Evolutionary conservation across 2,329 filamentous ascomycete species (phyloP).

Genomic region (Penicillium polonicum): DNA sequence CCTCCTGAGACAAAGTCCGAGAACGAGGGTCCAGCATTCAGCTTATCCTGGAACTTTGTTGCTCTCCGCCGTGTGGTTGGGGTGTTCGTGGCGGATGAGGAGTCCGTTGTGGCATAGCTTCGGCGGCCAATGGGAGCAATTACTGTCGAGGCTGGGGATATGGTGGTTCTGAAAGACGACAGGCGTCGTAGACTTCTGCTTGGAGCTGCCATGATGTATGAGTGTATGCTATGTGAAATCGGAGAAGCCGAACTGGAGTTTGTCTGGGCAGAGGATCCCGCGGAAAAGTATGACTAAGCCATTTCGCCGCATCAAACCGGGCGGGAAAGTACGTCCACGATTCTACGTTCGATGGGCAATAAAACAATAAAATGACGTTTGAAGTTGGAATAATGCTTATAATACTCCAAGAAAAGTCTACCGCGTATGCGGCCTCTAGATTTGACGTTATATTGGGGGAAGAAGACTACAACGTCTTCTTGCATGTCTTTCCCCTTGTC

Average conservation of each 20-base stretch:
- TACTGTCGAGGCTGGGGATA: conserved; percentile 17
- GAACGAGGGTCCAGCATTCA: conserved; percentile 65
- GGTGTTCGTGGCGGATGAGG: conserved; percentile 35
- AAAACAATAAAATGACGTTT: not conserved
- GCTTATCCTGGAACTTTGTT: conserved; percentile 61
- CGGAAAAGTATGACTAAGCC: conserved; percentile 10
- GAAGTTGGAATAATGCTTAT: not conserved
- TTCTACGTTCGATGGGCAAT: not conserved
- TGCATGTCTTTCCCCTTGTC: not conserved
- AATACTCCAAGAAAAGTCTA: not conserved
- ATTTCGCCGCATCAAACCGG: not conserved
- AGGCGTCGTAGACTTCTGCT: conserved; percentile 34
- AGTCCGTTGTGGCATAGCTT: conserved; percentile 42
- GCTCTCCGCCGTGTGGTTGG: conserved; percentile 53
- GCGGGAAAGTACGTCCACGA: conserved; percentile 5
- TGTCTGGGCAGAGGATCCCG: conserved; percentile 2
- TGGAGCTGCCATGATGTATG: conserved; percentile 35
- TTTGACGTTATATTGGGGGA: too few species aligned
- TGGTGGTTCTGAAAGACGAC: conserved; percentile 27
- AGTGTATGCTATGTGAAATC: conserved; percentile 11
- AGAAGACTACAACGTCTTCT: not conserved
- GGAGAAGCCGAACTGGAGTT: conserved; percentile 8
- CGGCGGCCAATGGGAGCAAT: conserved; percentile 26
- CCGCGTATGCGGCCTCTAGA: too few species aligned
- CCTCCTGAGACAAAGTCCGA: conserved; percentile 58